A percentile compares a stretch with the other conserved stretches of the same genome.
Conservation (phyloP, 495 filamentous ascomycete species). For the Podospora didyma region DNA sequence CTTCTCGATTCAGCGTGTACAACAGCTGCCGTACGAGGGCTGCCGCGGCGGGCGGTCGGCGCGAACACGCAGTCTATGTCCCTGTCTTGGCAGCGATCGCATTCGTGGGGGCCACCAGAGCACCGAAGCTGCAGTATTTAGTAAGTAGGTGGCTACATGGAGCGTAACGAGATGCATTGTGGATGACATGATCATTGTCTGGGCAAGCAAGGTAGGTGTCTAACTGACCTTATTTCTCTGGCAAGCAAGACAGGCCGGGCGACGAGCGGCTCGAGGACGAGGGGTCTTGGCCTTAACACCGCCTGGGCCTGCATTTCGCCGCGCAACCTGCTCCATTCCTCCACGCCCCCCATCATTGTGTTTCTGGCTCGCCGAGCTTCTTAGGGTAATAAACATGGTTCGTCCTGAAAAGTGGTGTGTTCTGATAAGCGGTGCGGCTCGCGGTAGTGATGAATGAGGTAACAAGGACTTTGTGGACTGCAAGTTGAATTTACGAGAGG, state of each 20-base stretch:
- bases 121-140: slow-evolving; percentile 8
- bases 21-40: not conserved
- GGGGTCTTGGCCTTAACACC: not conserved
- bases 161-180: not conserved
- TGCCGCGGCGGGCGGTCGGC: not conserved
- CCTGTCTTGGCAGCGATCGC: slow-evolving; percentile 7
- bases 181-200: not conserved
- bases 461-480: not conserved
- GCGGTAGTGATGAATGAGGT: not conserved
- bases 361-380: not conserved
- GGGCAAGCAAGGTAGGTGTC: not conserved
- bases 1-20: not conserved
- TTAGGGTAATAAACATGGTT: not conserved
- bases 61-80: slow-evolving; percentile 8
- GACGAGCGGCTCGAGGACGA: not conserved
- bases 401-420: not conserved
- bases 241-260: slow-evolving; percentile 9
- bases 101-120: slow-evolving; percentile 7
- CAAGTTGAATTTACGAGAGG: too few relatives aligned
- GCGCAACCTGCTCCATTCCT: not conserved
- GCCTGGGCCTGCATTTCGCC: not conserved
- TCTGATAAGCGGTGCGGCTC: not conserved
- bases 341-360: not conserved
- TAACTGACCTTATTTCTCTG: slow-evolving; percentile 9
- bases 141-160: not conserved